Base-by-base conservation (phyloP, 495 filamentous ascomycete species). In the Copromyces sp. region DNA sequence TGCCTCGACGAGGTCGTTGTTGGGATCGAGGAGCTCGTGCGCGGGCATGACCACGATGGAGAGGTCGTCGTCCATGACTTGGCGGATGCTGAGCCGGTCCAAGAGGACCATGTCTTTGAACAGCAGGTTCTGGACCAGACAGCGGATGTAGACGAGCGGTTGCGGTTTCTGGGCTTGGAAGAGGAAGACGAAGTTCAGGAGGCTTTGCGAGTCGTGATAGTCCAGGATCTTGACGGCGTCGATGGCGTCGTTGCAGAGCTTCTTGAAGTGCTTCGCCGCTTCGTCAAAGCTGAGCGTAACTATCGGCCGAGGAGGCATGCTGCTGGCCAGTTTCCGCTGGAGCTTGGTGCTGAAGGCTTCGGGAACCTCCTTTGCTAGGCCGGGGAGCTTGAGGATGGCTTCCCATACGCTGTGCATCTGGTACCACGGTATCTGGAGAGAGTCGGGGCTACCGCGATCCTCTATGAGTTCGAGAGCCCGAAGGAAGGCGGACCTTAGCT, bases 231-330 rank as follows among this genome's bases (percentile, higher is more conserved):
- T 85, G 47, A 94, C 82, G 42, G 94, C 86, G 61, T 91, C 84
- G 71, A 88, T 85, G 69, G 88, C 91, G 79, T 98, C 92, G 72
- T 87, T 83, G 79, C 90, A 93, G 37, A 97, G 80, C 40, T 88
- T 87, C 75, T 87, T 87, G 75, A 97, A 84, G 75, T 92, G 89
- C 71, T 81, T 81, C 74, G 89, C 86, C 7, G 94, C 93, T 77
- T 93, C 89, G 29, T 90, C 88, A 69, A 91, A 89, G 45, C 85
- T 87, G 41, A 93, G 86, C 39, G 91, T 87, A 17, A 97, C 92
- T 75, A 98, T 94, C 8, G 95, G 93, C 37, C 95, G 89, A 35
- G 95, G 96, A 4, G 95, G 95, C 70, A 97, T 93, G 5, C 93
- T 97, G 76, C 93, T 97, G 9, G 95, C 93, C 6, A 99, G 83